These are phyloP conservation scores for Dryadomyces quercus-mongolicae DNA, from an alignment of 2,329 filamentous ascomycete species.

Conservation along the genomic window DNA sequence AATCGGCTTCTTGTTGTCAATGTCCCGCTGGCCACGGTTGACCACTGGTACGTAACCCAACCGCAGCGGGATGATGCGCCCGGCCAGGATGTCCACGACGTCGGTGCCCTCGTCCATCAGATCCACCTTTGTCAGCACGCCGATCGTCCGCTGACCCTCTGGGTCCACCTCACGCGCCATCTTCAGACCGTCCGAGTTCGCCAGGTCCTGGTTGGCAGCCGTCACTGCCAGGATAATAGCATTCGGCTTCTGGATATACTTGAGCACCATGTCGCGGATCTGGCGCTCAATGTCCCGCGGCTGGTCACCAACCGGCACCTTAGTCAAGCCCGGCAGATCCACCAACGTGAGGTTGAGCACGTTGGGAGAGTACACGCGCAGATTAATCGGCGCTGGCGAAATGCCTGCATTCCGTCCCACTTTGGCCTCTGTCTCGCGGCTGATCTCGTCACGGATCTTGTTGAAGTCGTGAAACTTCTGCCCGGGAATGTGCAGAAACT, in stretches of 20 bases:
- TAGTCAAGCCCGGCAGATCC: constrained; percentile 89
- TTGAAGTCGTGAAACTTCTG: constrained; percentile 88
- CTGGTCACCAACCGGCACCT: constrained; percentile 96
- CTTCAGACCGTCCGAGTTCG: constrained; percentile 96
- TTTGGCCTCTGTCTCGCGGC: constrained; percentile 57
- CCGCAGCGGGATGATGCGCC: constrained; percentile 88
- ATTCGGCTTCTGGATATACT: constrained; percentile 98
- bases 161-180: constrained; percentile 94
- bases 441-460: constrained; percentile 95
- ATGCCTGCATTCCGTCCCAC: constrained; percentile 95
- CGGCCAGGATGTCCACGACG: constrained; percentile 91
- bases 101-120: constrained; percentile 99
- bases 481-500: constrained; percentile 92
- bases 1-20: constrained; percentile 96
- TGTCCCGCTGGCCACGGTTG: constrained; percentile 94
- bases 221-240: constrained; percentile 96
- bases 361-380: constrained; percentile 96
- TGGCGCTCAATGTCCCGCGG: constrained; percentile 98
- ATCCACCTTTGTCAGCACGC: constrained; percentile 92
- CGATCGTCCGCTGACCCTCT: constrained; percentile 86
- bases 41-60: constrained; percentile 93
- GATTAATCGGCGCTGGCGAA: constrained; percentile 91
- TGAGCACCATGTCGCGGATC: constrained; percentile 87
- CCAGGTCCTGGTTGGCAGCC: constrained; percentile 93
- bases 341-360: constrained; percentile 94